Evolutionary conservation across 2,329 filamentous ascomycete species (phyloP).

Genomic region (Stagonosporopsis cucurbitacearum): DNA sequence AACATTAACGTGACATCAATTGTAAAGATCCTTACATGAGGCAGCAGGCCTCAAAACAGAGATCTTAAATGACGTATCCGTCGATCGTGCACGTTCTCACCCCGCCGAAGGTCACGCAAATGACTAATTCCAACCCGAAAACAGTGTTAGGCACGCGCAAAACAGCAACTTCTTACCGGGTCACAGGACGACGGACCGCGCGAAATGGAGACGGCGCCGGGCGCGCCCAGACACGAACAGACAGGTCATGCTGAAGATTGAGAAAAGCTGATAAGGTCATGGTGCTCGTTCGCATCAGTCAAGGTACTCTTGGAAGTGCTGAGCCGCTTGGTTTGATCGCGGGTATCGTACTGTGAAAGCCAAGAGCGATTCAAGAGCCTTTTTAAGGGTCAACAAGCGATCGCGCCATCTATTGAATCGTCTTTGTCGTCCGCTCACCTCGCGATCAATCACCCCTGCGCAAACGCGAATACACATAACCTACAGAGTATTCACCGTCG

Average conservation of each 20-base stretch:
- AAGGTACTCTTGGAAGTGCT: slow-evolving; percentile 14
- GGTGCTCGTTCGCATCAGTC: slow-evolving; percentile 16
- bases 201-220: slow-evolving; percentile 26
- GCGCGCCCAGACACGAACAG: slow-evolving; percentile 34
- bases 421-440: slow-evolving; percentile 6
- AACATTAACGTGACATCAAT: neutral
- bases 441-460: neutral
- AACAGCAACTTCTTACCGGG: slow-evolving; percentile 12
- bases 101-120: slow-evolving; percentile 28
- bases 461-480: slow-evolving; percentile 1
- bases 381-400: slow-evolving; percentile 14
- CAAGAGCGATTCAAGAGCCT: slow-evolving; percentile 19
- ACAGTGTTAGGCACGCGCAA: slow-evolving; percentile 30
- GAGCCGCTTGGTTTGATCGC: slow-evolving; percentile 23
- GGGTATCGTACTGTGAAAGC: slow-evolving; percentile 15
- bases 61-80: slow-evolving; percentile 14
- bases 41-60: slow-evolving; percentile 1
- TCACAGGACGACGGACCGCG: slow-evolving; percentile 9
- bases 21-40: neutral
- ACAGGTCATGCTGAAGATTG: slow-evolving; percentile 35
- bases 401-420: slow-evolving; percentile 15
- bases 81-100: slow-evolving; percentile 18
- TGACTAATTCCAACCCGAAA: slow-evolving; percentile 37
- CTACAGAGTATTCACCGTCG: neutral
- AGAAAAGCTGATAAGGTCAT: slow-evolving; percentile 23